A percentile compares a stretch with the other conserved stretches of the same genome.
Evolutionary conservation across 345 rosid species (phyloP).

Genomic region (Lepidium africanum): DNA sequence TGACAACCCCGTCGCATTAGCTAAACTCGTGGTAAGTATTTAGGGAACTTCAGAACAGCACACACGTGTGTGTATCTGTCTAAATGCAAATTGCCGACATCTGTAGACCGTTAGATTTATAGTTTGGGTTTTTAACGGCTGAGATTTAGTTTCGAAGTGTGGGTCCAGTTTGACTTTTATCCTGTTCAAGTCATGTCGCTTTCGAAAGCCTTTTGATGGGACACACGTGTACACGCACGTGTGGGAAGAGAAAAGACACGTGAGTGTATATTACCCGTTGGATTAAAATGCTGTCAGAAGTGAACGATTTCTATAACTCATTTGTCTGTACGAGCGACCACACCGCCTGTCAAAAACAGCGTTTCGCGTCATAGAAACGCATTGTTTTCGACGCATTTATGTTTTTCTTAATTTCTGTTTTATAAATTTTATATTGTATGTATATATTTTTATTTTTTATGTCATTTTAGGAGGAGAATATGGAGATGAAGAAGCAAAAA

Average conservation of each 20-base stretch:
- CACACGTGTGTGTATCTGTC: not conserved
- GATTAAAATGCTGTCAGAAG: slow-evolving; percentile 34
- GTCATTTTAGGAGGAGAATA: slow-evolving; percentile 69
- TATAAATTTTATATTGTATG: not conserved
- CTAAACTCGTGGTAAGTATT: slow-evolving; percentile 53
- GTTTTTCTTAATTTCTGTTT: not conserved
- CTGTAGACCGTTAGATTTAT: slow-evolving; percentile 1
- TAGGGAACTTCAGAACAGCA: not conserved
- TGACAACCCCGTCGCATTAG: slow-evolving; percentile 55
- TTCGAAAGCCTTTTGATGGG: slow-evolving; percentile 25
- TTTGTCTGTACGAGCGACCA: slow-evolving; percentile 28
- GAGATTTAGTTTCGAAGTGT: slow-evolving; percentile 21
- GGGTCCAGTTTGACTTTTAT: slow-evolving; percentile 36
- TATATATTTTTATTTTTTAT: not conserved
- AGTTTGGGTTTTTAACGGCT: slow-evolving; percentile 24
- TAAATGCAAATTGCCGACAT: slow-evolving; percentile 5
- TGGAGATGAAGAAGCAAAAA: slow-evolving; percentile 69
- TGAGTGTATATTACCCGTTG: slow-evolving; percentile 31
- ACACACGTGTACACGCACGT: slow-evolving; percentile 39
- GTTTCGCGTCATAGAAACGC: slow-evolving; percentile 21
- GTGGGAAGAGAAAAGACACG: slow-evolving; percentile 19
- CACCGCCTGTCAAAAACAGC: slow-evolving; percentile 14
- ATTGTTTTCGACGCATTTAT: slow-evolving; percentile 11
- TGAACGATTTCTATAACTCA: slow-evolving; percentile 35
- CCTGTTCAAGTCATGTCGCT: slow-evolving; percentile 23